Base-by-base conservation (phyloP, 148 eudicot species). In the Talinum fruticosum region DNA sequence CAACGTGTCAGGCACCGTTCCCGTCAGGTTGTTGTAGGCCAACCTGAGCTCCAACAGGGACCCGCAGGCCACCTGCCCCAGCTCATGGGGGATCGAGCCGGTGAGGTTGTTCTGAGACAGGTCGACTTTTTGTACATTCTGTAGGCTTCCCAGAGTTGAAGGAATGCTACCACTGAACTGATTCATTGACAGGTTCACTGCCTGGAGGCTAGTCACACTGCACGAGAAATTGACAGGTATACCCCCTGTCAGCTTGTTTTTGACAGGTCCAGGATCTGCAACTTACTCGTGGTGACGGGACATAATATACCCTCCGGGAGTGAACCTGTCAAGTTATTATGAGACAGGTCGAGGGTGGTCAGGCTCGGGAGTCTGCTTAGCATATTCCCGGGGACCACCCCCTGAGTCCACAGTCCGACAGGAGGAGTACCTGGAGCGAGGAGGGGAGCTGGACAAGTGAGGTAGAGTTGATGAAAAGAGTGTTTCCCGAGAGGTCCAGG, bases 71-170 rank as follows among this genome's bases (percentile, higher is more conserved):
- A 88, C 67, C 78, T 85, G 82, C 6, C 97, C 92, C 59, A 92
- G 73, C 76, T 89, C 93, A 12, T 70, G 38, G 6, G 99, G 94
- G 73, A 96, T 86, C 74, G 85, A 79, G 61, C 97, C 90, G 0
- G 86, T 73, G 51, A 96, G 90, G 64, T 84, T 84, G 78, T 96
- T 96, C 30, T 85, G 90, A 14, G 99, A 93, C 76, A 96, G 83
- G 84, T 92, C 99, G 5, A 96, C 65, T 35, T 81, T 85, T 76
- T 93, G 89, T 66, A 96, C 71, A 72, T 82, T 86, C 23, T 47
- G 79, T 21, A 96, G 82, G 8, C 72, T 67, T 23, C 96, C 92
- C 44, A 85, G 83, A n/a, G 85, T 75, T 10, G 78, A 66, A 6
- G 97, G 91, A 38, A 96, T 83, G 73, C 76, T 76, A 7, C 97